Evolutionary conservation across 495 filamentous ascomycete genomes (phyloP).

Genomic region (Aspergillus nidulans): DNA sequence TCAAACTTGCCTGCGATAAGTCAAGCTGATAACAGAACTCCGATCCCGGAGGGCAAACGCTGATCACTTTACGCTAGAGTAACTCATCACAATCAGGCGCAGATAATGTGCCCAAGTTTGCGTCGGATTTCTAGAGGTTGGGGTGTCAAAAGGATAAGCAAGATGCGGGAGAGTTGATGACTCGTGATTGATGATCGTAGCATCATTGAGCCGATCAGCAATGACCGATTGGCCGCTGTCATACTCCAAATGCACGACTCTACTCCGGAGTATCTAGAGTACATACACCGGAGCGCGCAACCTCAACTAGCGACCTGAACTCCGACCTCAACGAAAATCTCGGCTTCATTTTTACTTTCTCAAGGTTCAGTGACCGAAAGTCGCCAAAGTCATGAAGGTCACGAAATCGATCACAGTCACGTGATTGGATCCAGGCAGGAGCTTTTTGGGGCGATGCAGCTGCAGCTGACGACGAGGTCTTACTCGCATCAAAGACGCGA

Average conservation of each 20-base stretch:
- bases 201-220: neutral
- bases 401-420: neutral
- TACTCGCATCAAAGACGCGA: neutral
- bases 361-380: too few relatives aligned
- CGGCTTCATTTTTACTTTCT: too few relatives aligned
- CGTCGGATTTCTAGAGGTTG: neutral
- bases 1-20: neutral
- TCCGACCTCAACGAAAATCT: too few relatives aligned
- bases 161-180: neutral
- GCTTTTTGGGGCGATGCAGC: neutral
- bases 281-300: too few relatives aligned
- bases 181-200: neutral
- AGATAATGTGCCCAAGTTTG: neutral
- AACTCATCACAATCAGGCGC: neutral
- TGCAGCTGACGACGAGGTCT: neutral
- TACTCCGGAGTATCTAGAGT: neutral
- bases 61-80: neutral
- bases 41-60: constrained; percentile 7
- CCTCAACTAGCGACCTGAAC: too few relatives aligned
- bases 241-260: neutral
- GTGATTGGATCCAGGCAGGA: neutral
- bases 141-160: neutral
- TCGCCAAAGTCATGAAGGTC: too few relatives aligned
- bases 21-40: constrained; percentile 3
- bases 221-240: neutral